Evolutionary conservation across 495 filamentous ascomycete genomes (phyloP).

Genomic region (Trypethelium eluteriae): DNA sequence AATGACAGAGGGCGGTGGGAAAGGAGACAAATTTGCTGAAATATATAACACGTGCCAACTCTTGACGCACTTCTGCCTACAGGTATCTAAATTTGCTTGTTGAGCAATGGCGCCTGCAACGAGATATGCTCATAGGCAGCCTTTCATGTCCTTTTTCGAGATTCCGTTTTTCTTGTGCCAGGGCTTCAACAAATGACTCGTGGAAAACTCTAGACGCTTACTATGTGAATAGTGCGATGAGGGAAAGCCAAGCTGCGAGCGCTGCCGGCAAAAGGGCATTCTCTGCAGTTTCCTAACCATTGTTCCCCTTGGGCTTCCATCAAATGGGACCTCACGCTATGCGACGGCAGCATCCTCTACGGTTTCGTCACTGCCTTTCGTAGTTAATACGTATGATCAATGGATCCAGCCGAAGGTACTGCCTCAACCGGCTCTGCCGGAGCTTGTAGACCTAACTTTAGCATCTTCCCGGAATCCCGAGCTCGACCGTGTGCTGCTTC

Average conservation of each 20-base stretch:
- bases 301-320: constrained; percentile 9
- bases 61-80: no score
- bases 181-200: not conserved
- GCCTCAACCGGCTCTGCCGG: not conserved
- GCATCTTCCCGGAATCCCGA: constrained; percentile 16
- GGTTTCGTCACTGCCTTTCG: not conserved
- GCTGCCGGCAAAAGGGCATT: constrained; percentile 16
- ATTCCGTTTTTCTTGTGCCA: not conserved
- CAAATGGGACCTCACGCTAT: not conserved
- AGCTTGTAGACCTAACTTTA: not conserved
- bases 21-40: no score
- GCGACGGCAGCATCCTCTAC: not conserved
- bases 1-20: no score
- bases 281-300: constrained; percentile 18
- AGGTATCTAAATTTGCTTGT: no score
- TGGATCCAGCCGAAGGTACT: not conserved
- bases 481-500: constrained; percentile 8
- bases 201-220: constrained; percentile 8
- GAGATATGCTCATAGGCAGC: no score
- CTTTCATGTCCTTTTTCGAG: no score
- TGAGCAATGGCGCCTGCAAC: no score
- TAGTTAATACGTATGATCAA: not conserved
- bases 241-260: constrained; percentile 13
- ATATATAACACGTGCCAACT: no score
- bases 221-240: constrained; percentile 20